phyloP scores from a whole-genome alignment of 352 stramenopile species.

The Phytophthora melonis region DNA sequence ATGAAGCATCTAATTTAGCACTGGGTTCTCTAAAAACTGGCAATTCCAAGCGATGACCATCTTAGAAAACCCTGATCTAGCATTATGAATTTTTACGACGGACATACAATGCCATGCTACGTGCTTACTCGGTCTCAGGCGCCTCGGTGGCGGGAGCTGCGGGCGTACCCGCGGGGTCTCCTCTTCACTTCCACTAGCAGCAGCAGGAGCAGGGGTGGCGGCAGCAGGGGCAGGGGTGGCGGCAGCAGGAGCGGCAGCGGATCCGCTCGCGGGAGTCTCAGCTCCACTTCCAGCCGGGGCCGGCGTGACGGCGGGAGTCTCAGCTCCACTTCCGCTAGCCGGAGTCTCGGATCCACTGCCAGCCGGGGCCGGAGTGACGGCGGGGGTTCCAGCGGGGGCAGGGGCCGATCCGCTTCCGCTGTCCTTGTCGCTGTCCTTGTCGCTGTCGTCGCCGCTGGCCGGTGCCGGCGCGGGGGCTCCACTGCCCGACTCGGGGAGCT shows the following conservation, averaged over 20 bases:
- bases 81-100: conserved; percentile 40
- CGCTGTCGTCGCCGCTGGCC: background rate
- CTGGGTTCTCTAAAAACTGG: too few species aligned
- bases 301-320: conserved; percentile 9
- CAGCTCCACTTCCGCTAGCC: conserved; percentile 16
- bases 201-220: background rate
- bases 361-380: conserved; percentile 13
- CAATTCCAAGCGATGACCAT: too few species aligned
- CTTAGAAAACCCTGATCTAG: conserved; percentile 15
- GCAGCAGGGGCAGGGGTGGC: background rate
- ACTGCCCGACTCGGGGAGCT: conserved; percentile 6
- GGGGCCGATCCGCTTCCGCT: conserved; percentile 2
- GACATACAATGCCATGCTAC: conserved; percentile 32
- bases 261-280: background rate
- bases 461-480: background rate
- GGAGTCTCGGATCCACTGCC: conserved; percentile 6
- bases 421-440: background rate
- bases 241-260: background rate
- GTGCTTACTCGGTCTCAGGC: conserved; percentile 24
- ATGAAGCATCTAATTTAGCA: conserved; percentile 7
- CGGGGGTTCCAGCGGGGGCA: conserved; percentile 6
- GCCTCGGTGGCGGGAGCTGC: background rate
- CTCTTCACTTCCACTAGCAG: background rate
- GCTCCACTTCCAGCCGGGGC: conserved; percentile 15
- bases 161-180: background rate